Base-by-base conservation (phyloP, 805 yeast species). In the Ogataea corticis region DNA sequence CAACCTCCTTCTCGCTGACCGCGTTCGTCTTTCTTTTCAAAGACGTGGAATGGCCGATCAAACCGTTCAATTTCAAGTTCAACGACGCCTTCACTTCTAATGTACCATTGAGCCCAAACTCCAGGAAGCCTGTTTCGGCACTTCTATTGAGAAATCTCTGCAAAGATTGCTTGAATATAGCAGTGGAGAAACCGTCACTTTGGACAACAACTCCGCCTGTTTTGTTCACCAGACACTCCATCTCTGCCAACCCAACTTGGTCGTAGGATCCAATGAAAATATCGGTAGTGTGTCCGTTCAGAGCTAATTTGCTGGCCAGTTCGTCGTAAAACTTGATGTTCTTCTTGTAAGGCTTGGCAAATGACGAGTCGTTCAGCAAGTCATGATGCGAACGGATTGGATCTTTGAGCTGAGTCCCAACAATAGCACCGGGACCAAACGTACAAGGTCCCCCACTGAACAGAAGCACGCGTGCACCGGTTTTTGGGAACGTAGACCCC, bases 321-420 rank as follows among this genome's bases (percentile, higher is more conserved):
- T 66, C 64, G 7, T 69, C 67, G 60, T 80, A 83, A 56, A 69
- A 82, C 38, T 65, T 61, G 38, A 65, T 67, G 4, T 81, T 79
- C 21, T 70, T 61, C 39, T 71, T 71, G 44, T 68, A 69, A n/a
- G 66, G 66, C 39, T 68, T 70, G 11, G 71, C 66, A 25, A 59
- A 71, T 7, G 51, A 36, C 13, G 69, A 53, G 15, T 75, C 76
- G 48, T 73, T 77, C 21, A 67, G 63, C 33, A 83, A 74, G 58
- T 81, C 85, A 57, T 79, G 78, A 58, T 83, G 88, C 0, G 87
- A 81, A 66, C 89, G 73, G 36, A 83, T 67, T 6, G 87, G 83
- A 46, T 80, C 84, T 54, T 77, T 82, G 45, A 82, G 67, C 19
- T 68, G 64, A n/a, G 72, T 65, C 7, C 75, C 75, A 10, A 82